These are phyloP conservation scores for Amylostereum areolatum DNA, from an alignment of 1,284 basidiomycete genomes.

Conservation along the genomic window DNA sequence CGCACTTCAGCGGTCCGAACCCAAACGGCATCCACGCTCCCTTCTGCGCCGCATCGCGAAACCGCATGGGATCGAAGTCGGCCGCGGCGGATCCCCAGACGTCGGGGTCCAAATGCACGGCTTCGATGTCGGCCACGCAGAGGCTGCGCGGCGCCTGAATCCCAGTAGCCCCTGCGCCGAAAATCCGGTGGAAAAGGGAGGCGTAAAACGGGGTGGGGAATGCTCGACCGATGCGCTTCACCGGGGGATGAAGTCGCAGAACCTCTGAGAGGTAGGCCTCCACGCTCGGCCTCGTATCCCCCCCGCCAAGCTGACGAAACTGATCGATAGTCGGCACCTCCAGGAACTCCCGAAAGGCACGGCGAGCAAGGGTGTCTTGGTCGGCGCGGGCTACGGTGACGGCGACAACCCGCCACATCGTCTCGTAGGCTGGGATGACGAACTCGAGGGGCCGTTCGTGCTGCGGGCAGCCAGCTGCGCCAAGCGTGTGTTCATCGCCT, in stretches of 20 bases:
- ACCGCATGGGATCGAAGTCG: slow-evolving; percentile 12
- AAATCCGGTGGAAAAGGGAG: slow-evolving; percentile 7
- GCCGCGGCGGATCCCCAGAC: slow-evolving; percentile 29
- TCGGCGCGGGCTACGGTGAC: slow-evolving; percentile 33
- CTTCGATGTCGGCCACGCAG: slow-evolving; percentile 36
- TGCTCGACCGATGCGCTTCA: slow-evolving; percentile 33
- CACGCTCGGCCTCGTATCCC: slow-evolving; percentile 23
- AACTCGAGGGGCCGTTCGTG: slow-evolving; percentile 37
- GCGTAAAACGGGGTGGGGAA: slow-evolving; percentile 11
- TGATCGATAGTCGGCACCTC: slow-evolving; percentile 27
- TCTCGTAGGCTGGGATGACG: slow-evolving; percentile 54
- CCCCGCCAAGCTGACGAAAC: slow-evolving; percentile 22
- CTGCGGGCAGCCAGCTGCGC: slow-evolving; percentile 33
- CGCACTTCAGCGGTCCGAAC: slow-evolving; percentile 13
- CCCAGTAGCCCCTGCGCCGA: too few species aligned
- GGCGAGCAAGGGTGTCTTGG: slow-evolving; percentile 17
- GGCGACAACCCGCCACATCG: slow-evolving; percentile 56
- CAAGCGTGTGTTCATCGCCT: slow-evolving; percentile 23
- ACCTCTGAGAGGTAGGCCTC: slow-evolving; percentile 36
- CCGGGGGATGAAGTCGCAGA: slow-evolving; percentile 41
- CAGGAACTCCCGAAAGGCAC: slow-evolving; percentile 32
- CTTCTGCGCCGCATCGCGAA: slow-evolving; percentile 9
- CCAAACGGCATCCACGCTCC: slow-evolving; percentile 12
- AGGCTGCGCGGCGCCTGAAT: slow-evolving; percentile 2
- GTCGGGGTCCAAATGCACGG: slow-evolving; percentile 27